A percentile compares a stretch with the other conserved stretches of the same genome.
Evolutionary conservation across 257 asterid species (phyloP).

Genomic region (Solanum pennellii): DNA sequence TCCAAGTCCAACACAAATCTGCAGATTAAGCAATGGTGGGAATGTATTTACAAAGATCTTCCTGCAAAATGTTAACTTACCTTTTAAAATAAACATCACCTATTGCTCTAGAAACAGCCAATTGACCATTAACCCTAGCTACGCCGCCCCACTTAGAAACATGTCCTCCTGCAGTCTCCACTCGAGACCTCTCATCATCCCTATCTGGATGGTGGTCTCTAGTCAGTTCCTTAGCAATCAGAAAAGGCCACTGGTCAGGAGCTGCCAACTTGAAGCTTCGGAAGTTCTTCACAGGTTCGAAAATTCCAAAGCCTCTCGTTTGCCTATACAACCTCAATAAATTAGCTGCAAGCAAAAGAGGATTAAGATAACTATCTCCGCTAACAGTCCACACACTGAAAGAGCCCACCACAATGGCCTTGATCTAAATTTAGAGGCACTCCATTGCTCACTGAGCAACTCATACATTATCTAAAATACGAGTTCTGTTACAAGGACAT

Average conservation of each 20-base stretch:
- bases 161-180: constrained; percentile 90
- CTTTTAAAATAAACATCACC: constrained; percentile 79
- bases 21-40: neutral
- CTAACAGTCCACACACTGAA: neutral
- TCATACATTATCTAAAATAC: neutral
- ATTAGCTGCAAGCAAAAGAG: constrained; percentile 54
- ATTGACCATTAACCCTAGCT: constrained; percentile 87
- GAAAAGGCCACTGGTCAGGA: constrained; percentile 56
- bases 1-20: neutral
- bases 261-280: constrained; percentile 49
- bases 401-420: neutral
- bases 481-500: neutral
- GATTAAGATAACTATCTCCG: neutral
- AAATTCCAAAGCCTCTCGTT: constrained; percentile 32
- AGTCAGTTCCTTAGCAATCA: constrained; percentile 80
- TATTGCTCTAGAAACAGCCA: constrained; percentile 91
- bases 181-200: constrained; percentile 77
- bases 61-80: constrained; percentile 18
- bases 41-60: neutral
- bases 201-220: constrained; percentile 95
- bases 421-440: neutral
- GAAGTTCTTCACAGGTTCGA: constrained; percentile 43
- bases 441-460: neutral
- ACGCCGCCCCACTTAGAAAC: constrained; percentile 84
- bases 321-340: constrained; percentile 61